A percentile compares a stretch with the other conserved stretches of the same genome.
Conservation (phyloP, 345 rosid species). For the Aquilaria malaccensis region DNA sequence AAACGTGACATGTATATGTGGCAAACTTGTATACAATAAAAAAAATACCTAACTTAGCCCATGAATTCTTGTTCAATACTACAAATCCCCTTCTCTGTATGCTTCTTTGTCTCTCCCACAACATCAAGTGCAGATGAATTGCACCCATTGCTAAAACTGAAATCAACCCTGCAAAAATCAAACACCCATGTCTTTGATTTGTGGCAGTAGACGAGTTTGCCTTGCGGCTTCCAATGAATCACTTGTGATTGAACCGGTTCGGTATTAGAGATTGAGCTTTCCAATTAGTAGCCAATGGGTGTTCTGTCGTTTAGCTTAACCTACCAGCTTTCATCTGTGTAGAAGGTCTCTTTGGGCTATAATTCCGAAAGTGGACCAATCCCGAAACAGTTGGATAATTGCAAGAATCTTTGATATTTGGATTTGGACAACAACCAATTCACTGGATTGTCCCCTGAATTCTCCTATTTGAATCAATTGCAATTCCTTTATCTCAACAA, state of each 20-base stretch:
- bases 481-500: conserved; percentile 46
- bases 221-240: conserved; percentile 61
- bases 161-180: conserved; percentile 28
- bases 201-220: conserved; percentile 29
- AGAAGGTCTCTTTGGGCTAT: conserved; percentile 60
- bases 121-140: conserved; percentile 62
- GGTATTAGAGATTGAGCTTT: conserved; percentile 70
- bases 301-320: conserved; percentile 39
- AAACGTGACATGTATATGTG: too few species aligned
- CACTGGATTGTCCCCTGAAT: conserved; percentile 48
- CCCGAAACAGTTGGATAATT: conserved; percentile 31
- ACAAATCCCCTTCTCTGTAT: too few species aligned
- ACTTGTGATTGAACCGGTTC: conserved; percentile 36
- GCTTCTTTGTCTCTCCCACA: conserved; percentile 11
- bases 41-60: too few species aligned
- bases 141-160: conserved; percentile 40
- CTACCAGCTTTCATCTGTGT: conserved; percentile 48
- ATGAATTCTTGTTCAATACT: too few species aligned
- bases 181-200: conserved; percentile 35
- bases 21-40: too few species aligned
- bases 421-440: conserved; percentile 74
- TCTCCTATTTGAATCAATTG: conserved; percentile 43
- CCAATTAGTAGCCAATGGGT: conserved; percentile 35
- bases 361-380: conserved; percentile 46
- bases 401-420: conserved; percentile 47